Percentiles rank a stretch among this genome's conserved stretches.
phyloP scores from a whole-genome alignment of 2,329 filamentous ascomycete genomes.

The Mollisia scopiformis region DNA sequence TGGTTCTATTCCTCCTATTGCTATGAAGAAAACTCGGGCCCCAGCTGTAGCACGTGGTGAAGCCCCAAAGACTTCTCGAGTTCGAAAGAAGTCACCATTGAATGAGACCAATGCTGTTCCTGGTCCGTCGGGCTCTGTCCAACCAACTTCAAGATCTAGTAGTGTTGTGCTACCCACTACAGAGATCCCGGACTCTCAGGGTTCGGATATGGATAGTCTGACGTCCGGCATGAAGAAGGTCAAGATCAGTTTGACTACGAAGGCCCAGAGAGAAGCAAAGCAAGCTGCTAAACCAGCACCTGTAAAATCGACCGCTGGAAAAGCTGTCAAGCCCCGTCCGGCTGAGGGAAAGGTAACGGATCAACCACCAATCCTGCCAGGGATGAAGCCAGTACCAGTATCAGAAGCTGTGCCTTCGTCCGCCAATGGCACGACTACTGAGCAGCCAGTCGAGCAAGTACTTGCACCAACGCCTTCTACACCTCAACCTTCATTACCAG shows the following conservation, averaged over 20 bases:
- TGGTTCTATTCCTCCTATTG: constrained; percentile 41
- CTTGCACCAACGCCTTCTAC: constrained; percentile 22
- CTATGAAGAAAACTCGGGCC: constrained; percentile 64
- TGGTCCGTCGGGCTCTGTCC: background rate
- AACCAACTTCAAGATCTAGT: constrained; percentile 6
- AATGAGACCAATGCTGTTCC: constrained; percentile 12
- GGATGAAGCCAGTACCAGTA: background rate
- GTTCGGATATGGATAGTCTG: constrained; percentile 53
- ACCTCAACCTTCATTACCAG: constrained; percentile 19
- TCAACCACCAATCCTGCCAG: background rate
- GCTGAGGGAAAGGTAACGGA: background rate
- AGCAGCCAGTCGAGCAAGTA: background rate
- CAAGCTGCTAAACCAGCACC: constrained; percentile 17
- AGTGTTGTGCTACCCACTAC: constrained; percentile 12
- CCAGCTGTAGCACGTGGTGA: constrained; percentile 45
- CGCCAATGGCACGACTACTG: background rate
- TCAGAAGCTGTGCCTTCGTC: background rate
- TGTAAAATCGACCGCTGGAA: constrained; percentile 12
- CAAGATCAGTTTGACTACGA: constrained; percentile 59
- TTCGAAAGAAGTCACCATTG: constrained; percentile 32
- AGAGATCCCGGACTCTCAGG: constrained; percentile 7
- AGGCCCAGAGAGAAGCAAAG: constrained; percentile 57
- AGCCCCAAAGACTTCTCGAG: constrained; percentile 37
- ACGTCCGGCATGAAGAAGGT: constrained; percentile 64
- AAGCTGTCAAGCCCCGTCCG: constrained; percentile 5